Percentiles rank a stretch among this genome's conserved stretches.
phyloP scores from a whole-genome alignment of 805 yeast species.

The Middelhovenomyces tepae region DNA sequence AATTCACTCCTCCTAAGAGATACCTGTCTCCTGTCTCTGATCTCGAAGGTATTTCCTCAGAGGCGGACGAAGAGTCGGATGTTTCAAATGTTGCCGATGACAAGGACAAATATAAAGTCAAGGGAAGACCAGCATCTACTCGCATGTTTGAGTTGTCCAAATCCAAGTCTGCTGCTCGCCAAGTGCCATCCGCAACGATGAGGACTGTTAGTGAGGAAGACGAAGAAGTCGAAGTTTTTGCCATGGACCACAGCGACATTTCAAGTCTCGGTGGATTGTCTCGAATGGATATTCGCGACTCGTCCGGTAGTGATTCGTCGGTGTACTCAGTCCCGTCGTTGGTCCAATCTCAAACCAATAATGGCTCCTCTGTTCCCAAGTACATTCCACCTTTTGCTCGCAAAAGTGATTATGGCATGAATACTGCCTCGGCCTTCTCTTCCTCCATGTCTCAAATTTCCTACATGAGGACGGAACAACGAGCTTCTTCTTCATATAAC shows the following conservation, averaged over 20 bases:
- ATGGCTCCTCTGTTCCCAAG: too few species aligned
- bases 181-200: conserved; percentile 6
- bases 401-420: too few species aligned
- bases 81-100: too few species aligned
- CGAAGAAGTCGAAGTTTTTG: conserved; percentile 17
- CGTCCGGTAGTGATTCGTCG: conserved; percentile 15
- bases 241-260: conserved; percentile 16
- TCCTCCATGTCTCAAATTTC: too few species aligned
- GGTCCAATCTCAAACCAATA: conserved; percentile 12
- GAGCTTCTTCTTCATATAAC: too few species aligned
- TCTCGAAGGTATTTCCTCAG: too few species aligned
- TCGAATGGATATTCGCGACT: conserved; percentile 5
- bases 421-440: too few species aligned
- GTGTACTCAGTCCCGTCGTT: conserved; percentile 19
- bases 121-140: conserved; percentile 6
- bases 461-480: too few species aligned
- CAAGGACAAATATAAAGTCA: too few species aligned
- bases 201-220: conserved; percentile 10
- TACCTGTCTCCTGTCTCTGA: too few species aligned
- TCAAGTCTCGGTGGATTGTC: background rate
- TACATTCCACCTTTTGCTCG: too few species aligned
- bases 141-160: conserved; percentile 3
- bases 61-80: too few species aligned
- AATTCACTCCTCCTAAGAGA: conserved; percentile 25
- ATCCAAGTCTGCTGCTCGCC: conserved; percentile 10